These are phyloP conservation scores for Carex myosuroides DNA, from an alignment of 176 grass and related monocot species.

Conservation along the genomic window DNA sequence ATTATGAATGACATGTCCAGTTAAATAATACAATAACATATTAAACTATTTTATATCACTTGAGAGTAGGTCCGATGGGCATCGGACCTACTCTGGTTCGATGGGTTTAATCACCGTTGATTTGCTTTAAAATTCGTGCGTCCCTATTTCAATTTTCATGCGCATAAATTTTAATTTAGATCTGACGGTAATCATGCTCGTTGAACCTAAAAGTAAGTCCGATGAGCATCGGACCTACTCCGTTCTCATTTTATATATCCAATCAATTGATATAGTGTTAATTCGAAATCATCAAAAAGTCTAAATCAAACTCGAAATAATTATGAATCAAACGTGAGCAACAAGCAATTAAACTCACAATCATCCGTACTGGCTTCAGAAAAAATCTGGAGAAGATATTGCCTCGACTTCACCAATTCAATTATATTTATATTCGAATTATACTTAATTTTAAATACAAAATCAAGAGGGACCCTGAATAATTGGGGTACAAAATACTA, in stretches of 20 bases:
- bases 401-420: background rate
- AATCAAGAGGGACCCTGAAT: background rate
- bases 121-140: no score
- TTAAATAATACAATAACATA: background rate
- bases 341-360: background rate
- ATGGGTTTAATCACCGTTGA: no score
- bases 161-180: no score
- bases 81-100: no score
- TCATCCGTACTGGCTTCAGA: background rate
- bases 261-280: background rate
- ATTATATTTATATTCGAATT: background rate
- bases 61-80: no score
- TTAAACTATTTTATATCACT: background rate
- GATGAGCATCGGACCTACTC: no score
- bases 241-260: background rate
- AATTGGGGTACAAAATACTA: conserved; percentile 15
- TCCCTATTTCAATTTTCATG: no score
- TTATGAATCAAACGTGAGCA: background rate
- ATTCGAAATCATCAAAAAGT: background rate
- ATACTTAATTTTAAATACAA: background rate
- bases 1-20: background rate
- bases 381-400: background rate
- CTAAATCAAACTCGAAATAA: background rate
- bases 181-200: no score
- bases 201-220: no score